phyloP scores from a whole-genome alignment of 495 filamentous ascomycete genomes.

The Talaromyces wortmannii region DNA sequence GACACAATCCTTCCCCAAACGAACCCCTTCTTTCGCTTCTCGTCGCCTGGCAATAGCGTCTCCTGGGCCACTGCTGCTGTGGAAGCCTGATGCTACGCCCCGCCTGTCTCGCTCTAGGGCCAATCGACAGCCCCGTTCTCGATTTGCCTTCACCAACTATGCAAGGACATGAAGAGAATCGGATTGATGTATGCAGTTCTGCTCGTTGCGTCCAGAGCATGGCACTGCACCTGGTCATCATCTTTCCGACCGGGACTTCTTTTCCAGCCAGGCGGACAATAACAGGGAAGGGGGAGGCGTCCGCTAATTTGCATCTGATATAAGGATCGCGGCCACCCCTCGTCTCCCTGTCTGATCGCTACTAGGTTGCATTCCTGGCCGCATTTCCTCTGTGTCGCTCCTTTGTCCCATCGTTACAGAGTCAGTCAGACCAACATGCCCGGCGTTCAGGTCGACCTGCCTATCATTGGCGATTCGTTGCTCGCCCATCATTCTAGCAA shows the following conservation, averaged over 20 bases:
- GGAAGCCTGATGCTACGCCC: background rate
- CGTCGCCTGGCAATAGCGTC: background rate
- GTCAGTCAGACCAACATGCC: background rate
- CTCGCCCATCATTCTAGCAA: slow-evolving; percentile 1
- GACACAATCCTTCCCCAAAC: background rate
- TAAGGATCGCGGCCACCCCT: slow-evolving; percentile 3
- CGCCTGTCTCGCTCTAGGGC: slow-evolving; percentile 3
- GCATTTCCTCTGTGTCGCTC: background rate
- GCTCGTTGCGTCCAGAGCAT: slow-evolving; percentile 6
- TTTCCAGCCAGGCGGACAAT: background rate
- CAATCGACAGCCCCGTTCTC: slow-evolving; percentile 11
- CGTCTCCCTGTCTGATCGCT: background rate
- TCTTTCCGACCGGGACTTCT: slow-evolving; percentile 2
- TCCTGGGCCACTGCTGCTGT: background rate
- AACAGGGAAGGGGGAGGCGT: slow-evolving; percentile 1
- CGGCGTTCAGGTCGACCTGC: slow-evolving; percentile 3
- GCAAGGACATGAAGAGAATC: slow-evolving; percentile 18
- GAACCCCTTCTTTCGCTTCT: background rate
- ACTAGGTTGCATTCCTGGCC: background rate
- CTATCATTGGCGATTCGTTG: slow-evolving; percentile 5
- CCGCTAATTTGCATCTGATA: background rate
- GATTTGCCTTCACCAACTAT: slow-evolving; percentile 18
- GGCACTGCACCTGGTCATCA: slow-evolving; percentile 4
- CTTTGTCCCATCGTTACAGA: background rate
- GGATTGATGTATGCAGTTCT: background rate